phyloP scores from a whole-genome alignment of 148 eudicot genomes.

The Linanthus parryae region DNA sequence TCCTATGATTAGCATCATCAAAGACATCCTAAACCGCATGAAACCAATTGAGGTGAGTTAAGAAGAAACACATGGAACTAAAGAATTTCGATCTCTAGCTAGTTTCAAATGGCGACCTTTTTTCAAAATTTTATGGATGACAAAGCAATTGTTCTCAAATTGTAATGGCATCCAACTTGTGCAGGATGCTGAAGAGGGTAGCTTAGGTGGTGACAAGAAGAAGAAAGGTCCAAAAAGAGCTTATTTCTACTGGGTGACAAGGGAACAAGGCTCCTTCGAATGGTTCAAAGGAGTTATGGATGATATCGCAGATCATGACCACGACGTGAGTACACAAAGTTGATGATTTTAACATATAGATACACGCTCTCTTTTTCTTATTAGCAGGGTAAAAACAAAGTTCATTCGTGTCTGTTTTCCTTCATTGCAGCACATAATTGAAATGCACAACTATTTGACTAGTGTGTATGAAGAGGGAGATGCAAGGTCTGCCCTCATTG shows the following conservation, averaged over 20 bases:
- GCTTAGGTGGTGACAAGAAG: neutral
- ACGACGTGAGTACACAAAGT: conserved; percentile 34
- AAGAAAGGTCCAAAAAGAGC: conserved; percentile 62
- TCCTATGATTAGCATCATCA: conserved; percentile 86
- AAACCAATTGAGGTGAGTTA: conserved; percentile 20
- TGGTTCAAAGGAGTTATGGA: conserved; percentile 98
- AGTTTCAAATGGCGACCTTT: no score
- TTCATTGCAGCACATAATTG: conserved; percentile 64
- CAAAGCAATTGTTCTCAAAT: neutral
- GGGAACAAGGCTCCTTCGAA: conserved; percentile 91
- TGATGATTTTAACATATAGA: neutral
- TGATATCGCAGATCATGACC: conserved; percentile 70
- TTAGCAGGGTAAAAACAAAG: conserved; percentile 3
- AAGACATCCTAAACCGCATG: conserved; percentile 71
- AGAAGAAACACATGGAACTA: no score
- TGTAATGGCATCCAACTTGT: neutral
- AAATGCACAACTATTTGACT: conserved; percentile 94
- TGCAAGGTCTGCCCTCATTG: conserved; percentile 94
- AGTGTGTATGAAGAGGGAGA: conserved; percentile 98
- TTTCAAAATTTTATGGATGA: no score
- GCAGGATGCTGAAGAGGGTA: neutral
- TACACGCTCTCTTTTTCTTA: neutral
- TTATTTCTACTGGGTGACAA: conserved; percentile 86
- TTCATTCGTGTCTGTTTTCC: neutral
- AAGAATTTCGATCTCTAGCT: no score